phyloP scores from a whole-genome alignment of 2,329 filamentous ascomycete species.

The Penicillium decumbens region DNA sequence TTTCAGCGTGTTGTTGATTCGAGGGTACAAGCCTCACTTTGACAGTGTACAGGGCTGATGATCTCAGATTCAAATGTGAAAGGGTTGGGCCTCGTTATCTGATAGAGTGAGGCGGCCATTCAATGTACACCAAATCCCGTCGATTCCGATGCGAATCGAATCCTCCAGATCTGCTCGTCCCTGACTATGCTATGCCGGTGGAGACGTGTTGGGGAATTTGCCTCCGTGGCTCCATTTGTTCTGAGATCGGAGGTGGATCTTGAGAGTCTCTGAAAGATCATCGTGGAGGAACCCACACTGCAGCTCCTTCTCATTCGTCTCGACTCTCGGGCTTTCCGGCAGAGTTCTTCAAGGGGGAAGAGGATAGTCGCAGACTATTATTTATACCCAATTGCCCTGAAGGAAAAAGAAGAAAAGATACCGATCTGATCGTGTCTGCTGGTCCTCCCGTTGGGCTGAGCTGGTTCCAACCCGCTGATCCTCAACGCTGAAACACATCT shows the following conservation, averaged over 20 bases:
- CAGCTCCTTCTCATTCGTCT: constrained; percentile 15
- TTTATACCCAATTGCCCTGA: constrained; percentile 18
- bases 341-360: not conserved
- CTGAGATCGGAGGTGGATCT: not conserved
- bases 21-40: constrained; percentile 24
- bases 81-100: constrained; percentile 29
- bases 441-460: not conserved
- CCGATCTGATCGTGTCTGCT: constrained; percentile 1
- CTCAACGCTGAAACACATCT: not conserved
- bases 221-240: not conserved
- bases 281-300: constrained; percentile 3
- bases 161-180: not conserved
- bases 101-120: constrained; percentile 34
- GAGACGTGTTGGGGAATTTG: too few relatives aligned
- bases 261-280: constrained; percentile 12
- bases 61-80: constrained; percentile 5
- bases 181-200: not conserved
- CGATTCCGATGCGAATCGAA: constrained; percentile 16
- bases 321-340: not conserved
- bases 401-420: constrained; percentile 3
- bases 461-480: not conserved
- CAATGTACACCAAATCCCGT: constrained; percentile 10
- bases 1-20: not conserved
- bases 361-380: constrained; percentile 5
- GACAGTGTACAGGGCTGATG: not conserved